Conservation (phyloP, 305 asterid species). For the Fraxinus albicans region DNA sequence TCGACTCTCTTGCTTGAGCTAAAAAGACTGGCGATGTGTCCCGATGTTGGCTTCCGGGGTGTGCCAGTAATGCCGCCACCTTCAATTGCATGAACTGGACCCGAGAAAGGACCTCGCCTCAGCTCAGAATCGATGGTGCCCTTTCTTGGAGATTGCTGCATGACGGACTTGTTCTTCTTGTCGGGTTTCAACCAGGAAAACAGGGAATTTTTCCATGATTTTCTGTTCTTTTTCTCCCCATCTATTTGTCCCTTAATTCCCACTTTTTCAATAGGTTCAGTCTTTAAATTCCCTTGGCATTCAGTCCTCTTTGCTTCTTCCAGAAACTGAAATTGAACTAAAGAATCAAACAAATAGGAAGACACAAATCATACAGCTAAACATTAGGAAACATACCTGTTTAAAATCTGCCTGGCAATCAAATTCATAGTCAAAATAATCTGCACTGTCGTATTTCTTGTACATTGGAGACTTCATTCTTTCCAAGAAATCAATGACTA, state of each 20-base stretch:
- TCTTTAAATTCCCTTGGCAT: constrained; percentile 14
- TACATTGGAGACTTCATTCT: constrained; percentile 43
- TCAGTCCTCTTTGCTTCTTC: constrained; percentile 56
- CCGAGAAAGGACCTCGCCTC: constrained; percentile 45
- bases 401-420: constrained; percentile 61
- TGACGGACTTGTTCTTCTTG: constrained; percentile 38
- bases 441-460: constrained; percentile 32
- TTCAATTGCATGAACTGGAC: constrained; percentile 37
- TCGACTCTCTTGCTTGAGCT: constrained; percentile 34
- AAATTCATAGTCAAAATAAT: constrained; percentile 38
- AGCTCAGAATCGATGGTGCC: constrained; percentile 23
- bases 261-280: constrained; percentile 15
- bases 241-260: constrained; percentile 23
- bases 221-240: constrained; percentile 38
- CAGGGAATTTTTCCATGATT: constrained; percentile 60
- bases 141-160: constrained; percentile 22
- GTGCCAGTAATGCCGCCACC: constrained; percentile 14
- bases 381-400: constrained; percentile 36
- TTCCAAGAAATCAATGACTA: constrained; percentile 18
- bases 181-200: constrained; percentile 63
- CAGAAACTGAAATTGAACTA: constrained; percentile 48
- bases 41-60: constrained; percentile 46
- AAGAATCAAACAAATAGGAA: neutral
- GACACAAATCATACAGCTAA: neutral
- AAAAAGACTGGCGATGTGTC: constrained; percentile 49